These are phyloP conservation scores for Phenoliferia sp. DNA, from an alignment of 1,284 basidiomycete species.

Conservation along the genomic window DNA sequence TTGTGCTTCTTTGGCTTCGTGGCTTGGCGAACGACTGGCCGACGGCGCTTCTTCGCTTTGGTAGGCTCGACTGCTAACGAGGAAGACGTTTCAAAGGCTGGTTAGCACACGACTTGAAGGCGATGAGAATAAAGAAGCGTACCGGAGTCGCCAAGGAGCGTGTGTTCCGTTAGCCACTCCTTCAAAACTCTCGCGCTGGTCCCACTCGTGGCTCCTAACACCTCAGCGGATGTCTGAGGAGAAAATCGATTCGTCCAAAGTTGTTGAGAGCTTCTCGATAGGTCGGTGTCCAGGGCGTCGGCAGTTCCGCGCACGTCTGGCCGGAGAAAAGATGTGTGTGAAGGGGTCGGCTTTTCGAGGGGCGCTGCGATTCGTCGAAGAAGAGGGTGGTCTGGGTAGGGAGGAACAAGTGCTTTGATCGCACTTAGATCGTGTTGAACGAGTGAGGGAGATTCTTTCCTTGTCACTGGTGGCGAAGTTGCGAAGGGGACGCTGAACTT, in stretches of 20 bases:
- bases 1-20: slow-evolving; percentile 22
- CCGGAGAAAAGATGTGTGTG: background rate
- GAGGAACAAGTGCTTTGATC: slow-evolving; percentile 3
- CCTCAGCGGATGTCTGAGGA: slow-evolving; percentile 64
- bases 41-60: slow-evolving; percentile 19
- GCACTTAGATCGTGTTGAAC: background rate
- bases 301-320: background rate
- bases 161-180: slow-evolving; percentile 71
- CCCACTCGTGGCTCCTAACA: slow-evolving; percentile 67
- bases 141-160: slow-evolving; percentile 43
- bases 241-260: slow-evolving; percentile 72
- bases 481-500: background rate
- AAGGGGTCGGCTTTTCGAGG: background rate
- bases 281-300: background rate
- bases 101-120: no score
- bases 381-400: slow-evolving; percentile 11
- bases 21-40: slow-evolving; percentile 19
- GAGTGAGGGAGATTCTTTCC: background rate
- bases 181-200: slow-evolving; percentile 65
- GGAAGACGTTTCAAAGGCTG: no score
- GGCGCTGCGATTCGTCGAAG: slow-evolving; percentile 18
- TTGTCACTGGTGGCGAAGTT: background rate
- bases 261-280: background rate
- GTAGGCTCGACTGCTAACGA: no score
- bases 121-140: background rate